phyloP scores from a whole-genome alignment of 2,329 filamentous ascomycete species.

The Colletotrichum limetticola region DNA sequence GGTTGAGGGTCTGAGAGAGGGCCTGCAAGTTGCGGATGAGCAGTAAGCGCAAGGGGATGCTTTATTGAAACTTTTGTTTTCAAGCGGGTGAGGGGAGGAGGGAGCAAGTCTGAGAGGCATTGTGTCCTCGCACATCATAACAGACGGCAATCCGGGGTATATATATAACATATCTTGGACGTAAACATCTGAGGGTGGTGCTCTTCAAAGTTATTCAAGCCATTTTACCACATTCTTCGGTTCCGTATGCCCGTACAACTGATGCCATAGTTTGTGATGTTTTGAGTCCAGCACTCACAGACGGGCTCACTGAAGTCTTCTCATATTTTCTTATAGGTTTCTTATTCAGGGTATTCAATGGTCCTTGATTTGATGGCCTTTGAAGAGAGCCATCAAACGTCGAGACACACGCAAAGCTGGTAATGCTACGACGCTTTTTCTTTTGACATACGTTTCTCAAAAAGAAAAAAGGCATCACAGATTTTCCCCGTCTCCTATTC shows the following conservation, averaged over 20 bases:
- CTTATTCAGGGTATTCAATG: slow-evolving; percentile 31
- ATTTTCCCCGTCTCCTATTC: not conserved
- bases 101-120: slow-evolving; percentile 25
- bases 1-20: slow-evolving; percentile 87
- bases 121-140: slow-evolving; percentile 22
- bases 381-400: not conserved
- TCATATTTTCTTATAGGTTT: not conserved
- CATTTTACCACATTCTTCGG: not conserved
- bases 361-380: slow-evolving; percentile 8
- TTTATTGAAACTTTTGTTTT: not conserved
- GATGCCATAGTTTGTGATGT: not conserved
- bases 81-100: not conserved
- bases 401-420: not conserved
- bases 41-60: slow-evolving; percentile 48
- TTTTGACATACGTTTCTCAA: slow-evolving; percentile 17
- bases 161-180: slow-evolving; percentile 25
- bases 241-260: not conserved
- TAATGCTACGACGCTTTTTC: not conserved
- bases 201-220: slow-evolving; percentile 28
- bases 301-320: not conserved
- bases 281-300: not conserved
- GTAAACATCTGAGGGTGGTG: slow-evolving; percentile 26
- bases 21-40: slow-evolving; percentile 77
- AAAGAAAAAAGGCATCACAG: not conserved
- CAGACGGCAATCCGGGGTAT: slow-evolving; percentile 29